phyloP scores from a whole-genome alignment of 148 eudicot species.

The Diospyros kaki region DNA sequence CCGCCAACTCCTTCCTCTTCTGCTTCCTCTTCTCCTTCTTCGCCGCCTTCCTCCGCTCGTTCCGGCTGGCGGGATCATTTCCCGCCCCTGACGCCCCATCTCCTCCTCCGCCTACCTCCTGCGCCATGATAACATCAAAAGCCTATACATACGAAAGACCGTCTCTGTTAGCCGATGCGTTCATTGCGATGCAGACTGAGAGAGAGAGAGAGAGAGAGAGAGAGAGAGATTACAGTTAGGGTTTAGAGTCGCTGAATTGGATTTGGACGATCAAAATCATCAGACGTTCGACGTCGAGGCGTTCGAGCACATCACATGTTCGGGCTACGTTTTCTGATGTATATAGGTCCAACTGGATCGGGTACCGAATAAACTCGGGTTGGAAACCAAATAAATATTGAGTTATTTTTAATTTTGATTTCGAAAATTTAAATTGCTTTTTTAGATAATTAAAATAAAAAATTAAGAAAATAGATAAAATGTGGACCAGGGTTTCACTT shows the following conservation, averaged over 20 bases:
- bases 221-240: neutral
- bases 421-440: too few species aligned
- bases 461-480: too few species aligned
- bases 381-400: too few species aligned
- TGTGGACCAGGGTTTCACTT: too few species aligned
- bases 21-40: constrained; percentile 88
- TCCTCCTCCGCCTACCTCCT: constrained; percentile 1
- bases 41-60: constrained; percentile 69
- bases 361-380: too few species aligned
- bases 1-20: constrained; percentile 60
- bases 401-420: too few species aligned
- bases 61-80: constrained; percentile 22
- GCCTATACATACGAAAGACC: neutral
- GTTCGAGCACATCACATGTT: too few species aligned
- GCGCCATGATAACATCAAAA: constrained; percentile 5
- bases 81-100: neutral
- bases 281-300: too few species aligned
- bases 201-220: neutral
- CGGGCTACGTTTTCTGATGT: too few species aligned
- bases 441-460: too few species aligned
- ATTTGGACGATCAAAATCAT: neutral
- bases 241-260: neutral
- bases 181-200: neutral
- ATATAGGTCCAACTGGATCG: too few species aligned
- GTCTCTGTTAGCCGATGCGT: neutral